Percentiles rank a stretch among this genome's conserved stretches.
phyloP scores from a whole-genome alignment of 106 monocot genomes.

The Narthecium ossifragum region DNA sequence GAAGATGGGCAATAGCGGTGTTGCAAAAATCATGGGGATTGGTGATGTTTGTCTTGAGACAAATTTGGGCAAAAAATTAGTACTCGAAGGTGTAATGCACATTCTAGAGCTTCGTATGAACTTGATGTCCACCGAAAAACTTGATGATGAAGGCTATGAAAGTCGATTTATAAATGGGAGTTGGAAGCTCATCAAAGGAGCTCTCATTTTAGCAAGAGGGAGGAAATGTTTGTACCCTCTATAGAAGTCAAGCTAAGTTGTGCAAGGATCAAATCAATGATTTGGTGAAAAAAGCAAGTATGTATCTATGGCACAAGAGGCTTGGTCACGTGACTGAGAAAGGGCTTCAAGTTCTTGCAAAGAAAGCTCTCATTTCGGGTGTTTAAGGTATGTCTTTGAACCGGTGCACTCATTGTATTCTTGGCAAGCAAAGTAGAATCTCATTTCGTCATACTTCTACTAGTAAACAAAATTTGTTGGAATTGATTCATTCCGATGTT shows the following conservation, averaged over 20 bases:
- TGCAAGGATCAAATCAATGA: too few species aligned
- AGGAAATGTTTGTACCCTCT: not conserved
- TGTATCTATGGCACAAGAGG: too few species aligned
- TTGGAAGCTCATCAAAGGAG: slow-evolving; percentile 1
- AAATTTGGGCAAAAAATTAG: not conserved
- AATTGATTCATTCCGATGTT: too few species aligned
- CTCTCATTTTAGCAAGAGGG: not conserved
- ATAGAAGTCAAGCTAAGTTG: too few species aligned
- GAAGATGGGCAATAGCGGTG: not conserved
- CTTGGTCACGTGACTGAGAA: not conserved
- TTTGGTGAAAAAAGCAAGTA: too few species aligned
- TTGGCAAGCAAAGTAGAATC: too few species aligned
- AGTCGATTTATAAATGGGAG: too few species aligned
- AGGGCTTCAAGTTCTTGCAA: not conserved
- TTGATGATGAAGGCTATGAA: not conserved
- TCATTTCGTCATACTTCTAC: too few species aligned
- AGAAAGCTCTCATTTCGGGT: not conserved
- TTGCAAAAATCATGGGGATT: not conserved
- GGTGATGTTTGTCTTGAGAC: not conserved
- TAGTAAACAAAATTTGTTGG: too few species aligned
- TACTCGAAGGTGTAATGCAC: not conserved
- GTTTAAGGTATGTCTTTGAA: too few species aligned
- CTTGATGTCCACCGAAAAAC: not conserved
- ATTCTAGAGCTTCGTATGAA: not conserved
- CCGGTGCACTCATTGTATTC: too few species aligned